Conservation (phyloP, 306 rosid genomes). For the Vigna radiata region DNA sequence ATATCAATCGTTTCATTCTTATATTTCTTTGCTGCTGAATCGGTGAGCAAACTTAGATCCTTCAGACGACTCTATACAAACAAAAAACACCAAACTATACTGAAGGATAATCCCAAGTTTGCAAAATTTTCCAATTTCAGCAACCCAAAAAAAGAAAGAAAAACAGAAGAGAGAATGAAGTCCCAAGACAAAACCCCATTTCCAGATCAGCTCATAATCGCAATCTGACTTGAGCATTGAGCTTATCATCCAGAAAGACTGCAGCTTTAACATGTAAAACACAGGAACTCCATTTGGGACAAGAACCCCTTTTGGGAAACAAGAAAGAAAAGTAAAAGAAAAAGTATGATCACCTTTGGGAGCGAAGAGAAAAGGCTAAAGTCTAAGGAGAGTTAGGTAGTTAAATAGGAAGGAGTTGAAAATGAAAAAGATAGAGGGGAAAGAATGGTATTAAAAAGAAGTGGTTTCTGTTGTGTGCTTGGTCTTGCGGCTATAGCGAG, state of each 20-base stretch:
- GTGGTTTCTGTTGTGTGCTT: neutral
- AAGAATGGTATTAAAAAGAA: neutral
- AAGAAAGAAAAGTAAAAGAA: neutral
- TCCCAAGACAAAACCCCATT: conserved; percentile 13
- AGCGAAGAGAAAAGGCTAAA: neutral
- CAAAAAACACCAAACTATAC: conserved; percentile 14
- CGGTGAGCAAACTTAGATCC: conserved; percentile 17
- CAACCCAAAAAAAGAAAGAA: neutral
- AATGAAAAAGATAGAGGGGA: neutral
- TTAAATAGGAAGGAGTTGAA: conserved; percentile 19
- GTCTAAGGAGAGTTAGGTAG: conserved; percentile 9
- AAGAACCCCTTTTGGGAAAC: conserved; percentile 32
- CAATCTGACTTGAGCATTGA: neutral
- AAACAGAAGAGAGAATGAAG: neutral
- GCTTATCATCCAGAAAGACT: conserved; percentile 22
- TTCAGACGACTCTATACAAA: neutral
- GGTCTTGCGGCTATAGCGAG: neutral
- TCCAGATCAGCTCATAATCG: conserved; percentile 32
- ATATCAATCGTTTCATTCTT: conserved; percentile 4
- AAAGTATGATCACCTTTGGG: conserved; percentile 10
- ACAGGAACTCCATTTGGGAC: neutral
- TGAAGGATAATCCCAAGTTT: conserved; percentile 10
- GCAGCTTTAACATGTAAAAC: conserved; percentile 5
- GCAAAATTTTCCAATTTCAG: conserved; percentile 26
- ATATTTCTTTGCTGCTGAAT: conserved; percentile 13